Conservation (phyloP, 169 alveolate genomes). For the Cardiosporidium cionae region DNA sequence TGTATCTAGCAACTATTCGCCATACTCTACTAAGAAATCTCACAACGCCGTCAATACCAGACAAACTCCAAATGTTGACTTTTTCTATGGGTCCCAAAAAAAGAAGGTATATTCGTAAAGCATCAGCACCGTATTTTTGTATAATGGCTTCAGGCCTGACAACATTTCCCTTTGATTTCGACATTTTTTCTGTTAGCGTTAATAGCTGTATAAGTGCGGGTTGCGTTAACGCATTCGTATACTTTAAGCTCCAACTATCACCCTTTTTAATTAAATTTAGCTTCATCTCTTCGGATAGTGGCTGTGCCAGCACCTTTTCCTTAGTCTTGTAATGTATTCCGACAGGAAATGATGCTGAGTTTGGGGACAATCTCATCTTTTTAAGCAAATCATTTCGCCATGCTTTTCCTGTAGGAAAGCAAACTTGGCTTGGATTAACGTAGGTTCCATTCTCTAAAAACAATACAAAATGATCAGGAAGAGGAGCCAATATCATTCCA, state of each 20-base stretch:
- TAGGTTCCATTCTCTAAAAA: neutral
- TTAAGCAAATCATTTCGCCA: neutral
- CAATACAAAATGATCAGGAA: neutral
- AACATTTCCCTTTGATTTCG: constrained; percentile 27
- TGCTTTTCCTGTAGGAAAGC: too few relatives aligned
- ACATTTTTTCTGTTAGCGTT: constrained; percentile 22
- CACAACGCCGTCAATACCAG: constrained; percentile 13
- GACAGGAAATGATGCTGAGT: too few relatives aligned
- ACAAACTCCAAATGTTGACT: constrained; percentile 54
- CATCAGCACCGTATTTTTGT: constrained; percentile 64
- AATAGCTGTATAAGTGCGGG: neutral
- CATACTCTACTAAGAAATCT: constrained; percentile 18
- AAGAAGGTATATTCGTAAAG: constrained; percentile 65
- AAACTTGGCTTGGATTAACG: neutral
- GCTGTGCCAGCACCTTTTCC: neutral
- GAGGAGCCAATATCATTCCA: constrained; percentile 65
- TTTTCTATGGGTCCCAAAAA: constrained; percentile 74
- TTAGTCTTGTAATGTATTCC: neutral
- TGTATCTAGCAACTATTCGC: too few relatives aligned
- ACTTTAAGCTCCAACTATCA: too few relatives aligned
- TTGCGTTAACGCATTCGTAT: neutral
- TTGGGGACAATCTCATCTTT: too few relatives aligned
- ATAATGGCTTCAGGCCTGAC: constrained; percentile 14
- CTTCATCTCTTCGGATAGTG: neutral
- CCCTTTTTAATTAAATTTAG: neutral